Evolutionary conservation across 2,329 filamentous ascomycete species (phyloP).

Genomic region (Chaetomium globosum): DNA sequence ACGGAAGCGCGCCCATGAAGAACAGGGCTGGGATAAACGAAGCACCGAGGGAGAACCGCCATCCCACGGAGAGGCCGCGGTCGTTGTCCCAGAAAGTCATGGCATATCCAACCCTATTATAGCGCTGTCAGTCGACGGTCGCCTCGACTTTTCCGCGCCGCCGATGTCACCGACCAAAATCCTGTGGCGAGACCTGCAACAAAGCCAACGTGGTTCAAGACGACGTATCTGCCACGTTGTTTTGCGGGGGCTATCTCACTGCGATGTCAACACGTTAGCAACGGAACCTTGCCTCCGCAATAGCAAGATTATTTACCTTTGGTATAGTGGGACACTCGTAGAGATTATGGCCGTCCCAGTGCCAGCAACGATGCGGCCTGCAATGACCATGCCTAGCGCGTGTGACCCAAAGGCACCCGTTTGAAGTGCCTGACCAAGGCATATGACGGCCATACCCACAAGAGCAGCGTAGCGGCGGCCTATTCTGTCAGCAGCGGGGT

Average conservation of each 20-base stretch:
- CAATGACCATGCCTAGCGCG: constrained; percentile 53
- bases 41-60: constrained; percentile 56
- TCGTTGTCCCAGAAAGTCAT: constrained; percentile 56
- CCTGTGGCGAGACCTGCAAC: constrained; percentile 57
- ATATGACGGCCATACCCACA: constrained; percentile 50
- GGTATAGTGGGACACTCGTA: constrained; percentile 60
- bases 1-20: constrained; percentile 55
- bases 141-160: background rate
- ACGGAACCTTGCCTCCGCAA: background rate
- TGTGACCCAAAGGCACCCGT: constrained; percentile 47
- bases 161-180: constrained; percentile 51
- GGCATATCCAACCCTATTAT: constrained; percentile 58
- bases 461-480: constrained; percentile 57
- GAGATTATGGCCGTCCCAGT: constrained; percentile 58
- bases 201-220: constrained; percentile 62
- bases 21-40: constrained; percentile 54
- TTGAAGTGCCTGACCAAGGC: constrained; percentile 54
- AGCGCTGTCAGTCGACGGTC: background rate
- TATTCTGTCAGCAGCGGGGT: constrained; percentile 53
- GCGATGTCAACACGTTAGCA: background rate
- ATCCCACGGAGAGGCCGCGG: constrained; percentile 51
- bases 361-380: constrained; percentile 56
- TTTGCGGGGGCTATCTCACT: constrained; percentile 59
- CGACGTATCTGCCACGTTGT: constrained; percentile 58
- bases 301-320: constrained; percentile 46